Conservation (phyloP, 306 rosid genomes). For the Castanospermum australe region DNA sequence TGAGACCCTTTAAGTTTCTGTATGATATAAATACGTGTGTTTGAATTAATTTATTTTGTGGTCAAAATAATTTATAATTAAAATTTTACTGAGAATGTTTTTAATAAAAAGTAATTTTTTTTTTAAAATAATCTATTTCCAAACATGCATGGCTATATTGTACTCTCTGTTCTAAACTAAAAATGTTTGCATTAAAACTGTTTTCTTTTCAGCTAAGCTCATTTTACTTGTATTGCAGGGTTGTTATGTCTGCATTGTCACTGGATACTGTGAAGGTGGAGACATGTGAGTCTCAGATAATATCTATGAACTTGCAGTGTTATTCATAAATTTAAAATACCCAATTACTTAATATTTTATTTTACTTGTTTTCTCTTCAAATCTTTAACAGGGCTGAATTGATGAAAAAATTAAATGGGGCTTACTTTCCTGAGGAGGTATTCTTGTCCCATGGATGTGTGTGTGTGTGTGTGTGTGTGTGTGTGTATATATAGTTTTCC, state of each 20-base stretch:
- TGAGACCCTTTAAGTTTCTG: slow-evolving; percentile 24
- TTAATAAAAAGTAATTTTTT: too few relatives aligned
- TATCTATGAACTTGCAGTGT: slow-evolving; percentile 11
- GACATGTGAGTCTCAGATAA: slow-evolving; percentile 80
- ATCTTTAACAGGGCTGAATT: slow-evolving; percentile 72
- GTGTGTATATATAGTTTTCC: background rate
- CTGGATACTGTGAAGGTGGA: slow-evolving; percentile 99
- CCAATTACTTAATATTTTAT: background rate
- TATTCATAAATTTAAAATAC: background rate
- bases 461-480: background rate
- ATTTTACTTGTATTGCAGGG: slow-evolving; percentile 65
- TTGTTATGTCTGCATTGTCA: slow-evolving; percentile 98
- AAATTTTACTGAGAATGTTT: too few relatives aligned
- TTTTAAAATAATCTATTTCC: too few relatives aligned
- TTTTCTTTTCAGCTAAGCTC: slow-evolving; percentile 10
- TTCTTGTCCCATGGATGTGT: slow-evolving; percentile 6
- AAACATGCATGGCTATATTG: slow-evolving; percentile 6
- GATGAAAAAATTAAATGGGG: slow-evolving; percentile 89
- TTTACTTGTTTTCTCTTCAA: slow-evolving; percentile 18
- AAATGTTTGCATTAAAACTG: background rate
- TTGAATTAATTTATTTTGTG: too few relatives aligned
- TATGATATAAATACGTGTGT: background rate
- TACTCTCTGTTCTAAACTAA: slow-evolving; percentile 9
- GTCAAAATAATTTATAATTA: too few relatives aligned
- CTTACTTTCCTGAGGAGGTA: slow-evolving; percentile 95